phyloP scores from a whole-genome alignment of 352 stramenopile species.

The Phytophthora kernoviae region DNA sequence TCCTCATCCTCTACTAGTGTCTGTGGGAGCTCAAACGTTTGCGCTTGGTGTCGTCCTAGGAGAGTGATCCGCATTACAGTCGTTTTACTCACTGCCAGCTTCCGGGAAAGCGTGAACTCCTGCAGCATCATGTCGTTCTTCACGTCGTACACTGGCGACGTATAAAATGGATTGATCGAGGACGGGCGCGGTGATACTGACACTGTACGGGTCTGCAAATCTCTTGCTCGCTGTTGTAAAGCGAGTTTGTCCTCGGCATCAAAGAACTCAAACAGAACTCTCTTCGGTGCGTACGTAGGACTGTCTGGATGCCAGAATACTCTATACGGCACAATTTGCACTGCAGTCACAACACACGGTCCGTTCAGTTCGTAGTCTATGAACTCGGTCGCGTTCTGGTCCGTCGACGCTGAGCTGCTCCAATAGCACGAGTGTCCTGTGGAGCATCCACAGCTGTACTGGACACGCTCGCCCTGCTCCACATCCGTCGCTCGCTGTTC shows the following conservation, averaged over 20 bases:
- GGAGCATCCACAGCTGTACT: slow-evolving; percentile 74
- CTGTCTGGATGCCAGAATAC: slow-evolving; percentile 81
- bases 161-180: slow-evolving; percentile 54
- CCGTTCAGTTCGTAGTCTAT: slow-evolving; percentile 76
- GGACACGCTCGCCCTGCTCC: slow-evolving; percentile 57
- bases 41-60: slow-evolving; percentile 68
- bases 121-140: slow-evolving; percentile 80
- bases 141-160: slow-evolving; percentile 55
- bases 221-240: slow-evolving; percentile 9
- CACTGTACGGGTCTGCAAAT: slow-evolving; percentile 9
- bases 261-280: slow-evolving; percentile 79
- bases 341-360: slow-evolving; percentile 56
- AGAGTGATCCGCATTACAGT: slow-evolving; percentile 66
- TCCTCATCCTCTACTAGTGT: slow-evolving; percentile 47
- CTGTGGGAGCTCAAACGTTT: slow-evolving; percentile 72
- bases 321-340: slow-evolving; percentile 80
- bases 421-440: slow-evolving; percentile 81
- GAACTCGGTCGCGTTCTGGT: slow-evolving; percentile 64
- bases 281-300: slow-evolving; percentile 73
- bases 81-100: slow-evolving; percentile 46
- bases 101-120: slow-evolving; percentile 54
- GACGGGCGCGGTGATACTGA: slow-evolving; percentile 12
- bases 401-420: slow-evolving; percentile 79
- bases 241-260: slow-evolving; percentile 31
- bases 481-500: slow-evolving; percentile 40